Base-by-base conservation (phyloP, 352 stramenopile genomes). In the Pythium volutum region DNA sequence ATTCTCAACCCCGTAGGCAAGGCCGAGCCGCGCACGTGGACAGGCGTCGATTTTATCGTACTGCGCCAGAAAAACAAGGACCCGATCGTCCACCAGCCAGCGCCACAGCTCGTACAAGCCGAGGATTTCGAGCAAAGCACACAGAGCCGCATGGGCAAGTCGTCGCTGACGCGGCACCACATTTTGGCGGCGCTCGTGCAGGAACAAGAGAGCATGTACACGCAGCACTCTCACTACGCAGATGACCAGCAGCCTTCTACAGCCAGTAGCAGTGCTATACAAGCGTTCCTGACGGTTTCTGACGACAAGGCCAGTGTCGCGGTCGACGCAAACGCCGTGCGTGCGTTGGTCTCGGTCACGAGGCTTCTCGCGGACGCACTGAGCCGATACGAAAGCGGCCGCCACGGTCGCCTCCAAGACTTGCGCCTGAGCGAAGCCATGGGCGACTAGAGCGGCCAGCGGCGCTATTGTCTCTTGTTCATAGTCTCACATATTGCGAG, bases 1-100 rank as follows among this genome's bases (percentile, higher is more conserved):
- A 67, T 93, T 2, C 60, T 95, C 22, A 96, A 95, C 50, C 87
- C 88, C 9, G 48, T 73, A 8, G 55, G 76, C 20, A 96, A 96
- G 63, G 45, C 67, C 18, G 41, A 59, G 14, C 48, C 47, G 5
- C 67, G 80, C 6, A 53, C 60, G 18, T 96, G 88, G 88, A 36
- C 52, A 9, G 74, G 73, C 2, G 63, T 81, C 2, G 82, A 96
- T 58, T 59, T 91, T 38, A 73, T 96, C 39, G 66, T 96, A 9
- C 63, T 93, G 0, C 79, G 87, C 11, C 76, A 67, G 29, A 63
- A 73, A 15, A 64, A 47, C 20, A 61, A 64, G 4, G 18, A 34
- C 2, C 54, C 69, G 3, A 53, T 63, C 29, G 29, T 69, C 8
- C 73, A 76, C 20, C 59, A 66, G 14, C 59, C 62, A 4, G 31